These are phyloP conservation scores for Bisporella sp. DNA, from an alignment of 2,329 filamentous ascomycete species.

Conservation along the genomic window DNA sequence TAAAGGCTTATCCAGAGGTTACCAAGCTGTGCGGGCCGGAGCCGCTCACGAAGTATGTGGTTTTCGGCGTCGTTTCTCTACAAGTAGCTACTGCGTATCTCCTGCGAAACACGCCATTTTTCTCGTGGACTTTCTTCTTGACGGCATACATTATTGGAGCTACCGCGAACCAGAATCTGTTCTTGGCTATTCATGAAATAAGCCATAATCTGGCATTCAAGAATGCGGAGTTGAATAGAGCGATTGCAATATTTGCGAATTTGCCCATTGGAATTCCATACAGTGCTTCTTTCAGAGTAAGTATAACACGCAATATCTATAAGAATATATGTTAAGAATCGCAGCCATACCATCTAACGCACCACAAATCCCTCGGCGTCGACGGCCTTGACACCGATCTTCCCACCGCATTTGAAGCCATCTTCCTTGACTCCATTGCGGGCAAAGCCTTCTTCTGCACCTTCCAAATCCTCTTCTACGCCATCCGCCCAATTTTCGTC, in stretches of 20 bases:
- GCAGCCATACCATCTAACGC: slow-evolving; percentile 91
- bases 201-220: slow-evolving; percentile 95
- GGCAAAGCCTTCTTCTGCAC: slow-evolving; percentile 99
- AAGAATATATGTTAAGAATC: slow-evolving; percentile 16
- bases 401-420: slow-evolving; percentile 81
- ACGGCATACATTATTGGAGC: slow-evolving; percentile 89
- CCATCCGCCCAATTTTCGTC: slow-evolving; percentile 88
- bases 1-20: slow-evolving; percentile 97
- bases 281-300: slow-evolving; percentile 85
- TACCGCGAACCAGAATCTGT: slow-evolving; percentile 96
- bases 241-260: slow-evolving; percentile 90
- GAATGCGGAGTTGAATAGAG: slow-evolving; percentile 69
- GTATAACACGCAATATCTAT: slow-evolving; percentile 17
- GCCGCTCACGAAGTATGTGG: slow-evolving; percentile 90
- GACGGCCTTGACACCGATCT: slow-evolving; percentile 95
- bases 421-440: slow-evolving; percentile 88
- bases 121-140: slow-evolving; percentile 78
- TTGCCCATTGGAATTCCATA: slow-evolving; percentile 94
- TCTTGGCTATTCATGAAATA: slow-evolving; percentile 97
- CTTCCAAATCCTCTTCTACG: slow-evolving; percentile 99
- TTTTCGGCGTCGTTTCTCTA: slow-evolving; percentile 72
- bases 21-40: slow-evolving; percentile 96
- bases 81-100: slow-evolving; percentile 73
- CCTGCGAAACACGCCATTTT: slow-evolving; percentile 69
- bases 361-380: slow-evolving; percentile 97